Evolutionary conservation across 176 grass and related monocot species (phyloP).

Genomic region (Hsuehochloa calcarea): DNA sequence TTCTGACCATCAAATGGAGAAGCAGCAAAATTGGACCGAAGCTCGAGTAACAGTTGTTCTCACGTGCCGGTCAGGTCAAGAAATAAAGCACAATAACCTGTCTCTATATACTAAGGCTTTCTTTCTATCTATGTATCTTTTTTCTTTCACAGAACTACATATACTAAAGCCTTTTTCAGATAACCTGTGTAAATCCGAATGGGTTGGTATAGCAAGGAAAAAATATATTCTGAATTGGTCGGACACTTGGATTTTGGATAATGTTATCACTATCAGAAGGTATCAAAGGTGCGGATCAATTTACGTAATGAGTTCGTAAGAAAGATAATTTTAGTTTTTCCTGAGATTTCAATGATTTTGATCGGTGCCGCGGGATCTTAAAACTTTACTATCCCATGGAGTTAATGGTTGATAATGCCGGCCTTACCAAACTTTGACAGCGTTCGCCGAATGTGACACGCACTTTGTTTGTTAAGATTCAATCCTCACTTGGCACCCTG

Average conservation of each 20-base stretch:
- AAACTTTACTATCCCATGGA: neutral
- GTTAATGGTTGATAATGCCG: too few relatives aligned
- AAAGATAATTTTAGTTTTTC: neutral
- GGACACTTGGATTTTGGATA: neutral
- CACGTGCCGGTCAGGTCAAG: neutral
- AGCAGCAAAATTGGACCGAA: constrained; percentile 33
- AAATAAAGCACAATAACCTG: constrained; percentile 23
- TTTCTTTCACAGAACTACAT: neutral
- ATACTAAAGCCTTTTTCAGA: neutral
- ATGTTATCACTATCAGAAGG: neutral
- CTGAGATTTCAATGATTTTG: neutral
- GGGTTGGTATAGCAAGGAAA: neutral
- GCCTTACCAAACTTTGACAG: too few relatives aligned
- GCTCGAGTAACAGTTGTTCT: constrained; percentile 29
- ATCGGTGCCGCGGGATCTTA: neutral
- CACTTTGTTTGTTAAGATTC: too few relatives aligned
- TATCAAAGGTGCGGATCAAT: neutral
- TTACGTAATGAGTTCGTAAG: neutral
- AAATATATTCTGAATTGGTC: neutral
- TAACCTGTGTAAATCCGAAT: neutral
- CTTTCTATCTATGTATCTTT: neutral
- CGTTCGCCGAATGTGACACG: too few relatives aligned
- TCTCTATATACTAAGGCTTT: constrained; percentile 6
- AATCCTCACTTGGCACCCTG: too few relatives aligned
- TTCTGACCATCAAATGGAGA: constrained; percentile 25